phyloP scores from a whole-genome alignment of 257 asterid genomes.

The Scutellaria minor region DNA sequence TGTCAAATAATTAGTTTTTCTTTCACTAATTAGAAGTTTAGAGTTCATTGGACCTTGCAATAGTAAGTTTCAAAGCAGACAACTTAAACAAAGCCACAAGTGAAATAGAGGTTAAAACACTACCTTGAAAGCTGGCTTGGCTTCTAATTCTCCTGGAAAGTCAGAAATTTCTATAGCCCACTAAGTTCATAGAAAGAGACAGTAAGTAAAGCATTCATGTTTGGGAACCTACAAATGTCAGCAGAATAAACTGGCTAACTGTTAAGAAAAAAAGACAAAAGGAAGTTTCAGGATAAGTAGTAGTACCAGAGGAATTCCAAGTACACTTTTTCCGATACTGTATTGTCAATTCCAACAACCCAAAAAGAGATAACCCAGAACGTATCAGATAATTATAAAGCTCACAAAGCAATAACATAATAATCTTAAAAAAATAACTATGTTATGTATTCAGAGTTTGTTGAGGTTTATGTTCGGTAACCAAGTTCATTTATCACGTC shows the following conservation, averaged over 20 bases:
- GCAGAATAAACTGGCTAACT: slow-evolving; percentile 12
- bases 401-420: slow-evolving; percentile 19
- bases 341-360: slow-evolving; percentile 37
- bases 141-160: slow-evolving; percentile 46
- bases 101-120: slow-evolving; percentile 19
- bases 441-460: slow-evolving; percentile 15
- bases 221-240: slow-evolving; percentile 26
- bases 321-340: slow-evolving; percentile 52
- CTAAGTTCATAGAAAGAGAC: slow-evolving; percentile 35
- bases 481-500: slow-evolving; percentile 14
- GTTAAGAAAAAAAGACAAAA: slow-evolving; percentile 3
- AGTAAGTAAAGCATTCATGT: slow-evolving; percentile 29
- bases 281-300: slow-evolving; percentile 28
- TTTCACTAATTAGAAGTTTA: neutral
- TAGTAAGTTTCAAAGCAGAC: neutral
- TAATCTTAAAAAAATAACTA: neutral
- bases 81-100: neutral
- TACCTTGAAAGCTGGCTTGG: slow-evolving; percentile 58
- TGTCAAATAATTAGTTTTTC: neutral
- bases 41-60: neutral
- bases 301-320: slow-evolving; percentile 49
- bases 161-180: slow-evolving; percentile 50
- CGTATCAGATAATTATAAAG: slow-evolving; percentile 32
- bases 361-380: slow-evolving; percentile 36
- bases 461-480: slow-evolving; percentile 3